Base-by-base conservation (phyloP, 179 eudicot genomes). In the Dionaea muscipula region DNA sequence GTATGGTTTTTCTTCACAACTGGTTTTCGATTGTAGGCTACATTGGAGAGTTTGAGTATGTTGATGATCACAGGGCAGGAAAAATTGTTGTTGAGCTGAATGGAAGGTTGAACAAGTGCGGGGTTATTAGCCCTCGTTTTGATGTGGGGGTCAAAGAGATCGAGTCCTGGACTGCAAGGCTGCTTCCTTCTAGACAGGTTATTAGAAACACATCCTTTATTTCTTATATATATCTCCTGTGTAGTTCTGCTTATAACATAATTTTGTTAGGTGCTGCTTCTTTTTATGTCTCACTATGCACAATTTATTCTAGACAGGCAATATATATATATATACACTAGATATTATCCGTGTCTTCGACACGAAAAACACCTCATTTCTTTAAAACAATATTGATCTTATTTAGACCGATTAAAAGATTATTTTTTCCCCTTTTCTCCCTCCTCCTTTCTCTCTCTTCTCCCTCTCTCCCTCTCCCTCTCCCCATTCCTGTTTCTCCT, bases 151-250 rank as follows among this genome's bases (percentile, higher is more conserved):
- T 49, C 17, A 49, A 49, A 25, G 53, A 49, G 33, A 49, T 49
- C 12, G 53, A 49, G 18, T 49, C 53, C 14, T 49, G 53, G 53
- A 49, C 33, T 23, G 53, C 53, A 24, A 49, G 53, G 24, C 14
- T 49, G 35, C 37, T 50, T 39, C 56, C 47, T 38, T 50, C 44
- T 36, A 49, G 56, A 50, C 46, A 37, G 47, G 57, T 60, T 37
- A 17, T 17, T 48, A 21, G 27, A 15, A 13, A 14, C 19, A 15
- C 44, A 38, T 38, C 15, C 23, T 16, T n/a, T 38, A n/a, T 10
- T 17, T 43, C 2, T 16, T 43, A 18, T 7, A 16, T 5, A 43
- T 0, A 14, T 18, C 21, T 7, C 21, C 5, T 20, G 19, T 6
- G 18, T 14, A 43, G 5, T 3, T 6, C 7, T 43, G 47, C 47